Evolutionary conservation across 2,329 filamentous ascomycete genomes (phyloP).

Genomic region (Cytospora paraplurivora): DNA sequence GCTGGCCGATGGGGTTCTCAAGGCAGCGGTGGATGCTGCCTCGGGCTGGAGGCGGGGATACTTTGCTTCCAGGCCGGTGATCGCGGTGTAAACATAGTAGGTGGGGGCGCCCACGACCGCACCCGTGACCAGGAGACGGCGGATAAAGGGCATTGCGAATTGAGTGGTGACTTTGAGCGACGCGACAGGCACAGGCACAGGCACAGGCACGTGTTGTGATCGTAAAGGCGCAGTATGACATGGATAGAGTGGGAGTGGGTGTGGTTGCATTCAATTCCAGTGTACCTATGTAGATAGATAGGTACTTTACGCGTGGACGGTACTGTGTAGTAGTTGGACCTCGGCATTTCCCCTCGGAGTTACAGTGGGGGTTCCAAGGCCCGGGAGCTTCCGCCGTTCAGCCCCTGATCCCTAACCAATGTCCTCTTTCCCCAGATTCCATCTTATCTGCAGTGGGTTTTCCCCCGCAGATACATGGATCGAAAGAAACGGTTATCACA

Average conservation of each 20-base stretch:
- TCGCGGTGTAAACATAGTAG: constrained; percentile 5
- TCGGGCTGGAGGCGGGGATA: constrained; percentile 20
- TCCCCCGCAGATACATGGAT: constrained; percentile 21
- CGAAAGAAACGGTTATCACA: constrained; percentile 19
- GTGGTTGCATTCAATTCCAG: neutral
- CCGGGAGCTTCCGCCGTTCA: neutral
- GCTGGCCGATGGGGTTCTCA: constrained; percentile 1
- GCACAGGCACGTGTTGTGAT: too few species aligned
- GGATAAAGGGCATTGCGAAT: constrained; percentile 12
- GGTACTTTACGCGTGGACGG: too few species aligned
- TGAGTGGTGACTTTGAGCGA: neutral
- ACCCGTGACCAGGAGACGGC: constrained; percentile 9
- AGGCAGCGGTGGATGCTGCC: constrained; percentile 1
- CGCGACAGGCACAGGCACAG: too few species aligned
- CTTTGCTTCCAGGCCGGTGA: constrained; percentile 16
- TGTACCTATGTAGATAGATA: too few species aligned
- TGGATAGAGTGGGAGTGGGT: neutral
- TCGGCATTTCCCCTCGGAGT: neutral
- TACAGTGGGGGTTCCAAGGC: neutral
- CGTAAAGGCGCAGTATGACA: too few species aligned
- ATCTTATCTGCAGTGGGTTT: neutral
- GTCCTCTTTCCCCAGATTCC: constrained; percentile 1
- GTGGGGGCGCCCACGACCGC: constrained; percentile 14
- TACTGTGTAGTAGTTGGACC: neutral
- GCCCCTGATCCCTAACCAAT: neutral